Percentiles rank a stretch among this genome's conserved stretches.
phyloP scores from a whole-genome alignment of 805 yeast species.

The Candida glaebosa region DNA sequence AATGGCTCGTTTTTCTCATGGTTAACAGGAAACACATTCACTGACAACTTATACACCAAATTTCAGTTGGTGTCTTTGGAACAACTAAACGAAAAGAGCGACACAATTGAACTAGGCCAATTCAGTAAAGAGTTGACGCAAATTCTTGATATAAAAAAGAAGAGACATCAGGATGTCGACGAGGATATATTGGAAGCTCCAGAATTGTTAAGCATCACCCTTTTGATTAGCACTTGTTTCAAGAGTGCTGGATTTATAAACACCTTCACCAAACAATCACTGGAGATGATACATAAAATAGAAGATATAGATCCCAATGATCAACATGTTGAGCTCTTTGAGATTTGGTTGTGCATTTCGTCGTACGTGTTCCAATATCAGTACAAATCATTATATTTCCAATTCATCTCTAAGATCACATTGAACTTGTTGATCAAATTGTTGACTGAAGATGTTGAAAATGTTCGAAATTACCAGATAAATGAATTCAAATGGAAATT shows the following conservation, averaged over 20 bases:
- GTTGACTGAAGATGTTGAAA: conserved; percentile 10
- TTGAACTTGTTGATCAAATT: conserved; percentile 25
- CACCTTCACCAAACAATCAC: conserved; percentile 13
- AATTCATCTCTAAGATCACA: conserved; percentile 23
- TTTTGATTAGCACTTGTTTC: conserved; percentile 13
- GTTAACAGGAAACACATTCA: conserved; percentile 23
- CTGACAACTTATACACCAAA: conserved; percentile 15
- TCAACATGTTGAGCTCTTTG: conserved; percentile 16
- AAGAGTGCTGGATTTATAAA: conserved; percentile 15
- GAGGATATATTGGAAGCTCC: conserved; percentile 11
- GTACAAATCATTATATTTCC: conserved; percentile 22
- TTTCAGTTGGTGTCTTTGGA: conserved; percentile 1
- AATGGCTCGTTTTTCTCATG: conserved; percentile 30
- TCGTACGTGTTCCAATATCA: conserved; percentile 40
- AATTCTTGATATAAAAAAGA: conserved; percentile 2
- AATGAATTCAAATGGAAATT: conserved; percentile 41
- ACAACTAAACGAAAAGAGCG: neutral
- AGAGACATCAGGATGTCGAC: conserved; percentile 5
- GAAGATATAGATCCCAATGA: conserved; percentile 15
- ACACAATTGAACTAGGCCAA: neutral
- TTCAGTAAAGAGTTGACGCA: conserved; percentile 1
- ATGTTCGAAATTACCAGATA: conserved; percentile 15
- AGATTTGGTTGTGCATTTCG: conserved; percentile 33
- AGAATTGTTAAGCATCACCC: conserved; percentile 17
- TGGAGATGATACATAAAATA: conserved; percentile 9